Evolutionary conservation across 768 basidiomycete species (phyloP).

Genomic region (Leucosporidium creatinivorum): DNA sequence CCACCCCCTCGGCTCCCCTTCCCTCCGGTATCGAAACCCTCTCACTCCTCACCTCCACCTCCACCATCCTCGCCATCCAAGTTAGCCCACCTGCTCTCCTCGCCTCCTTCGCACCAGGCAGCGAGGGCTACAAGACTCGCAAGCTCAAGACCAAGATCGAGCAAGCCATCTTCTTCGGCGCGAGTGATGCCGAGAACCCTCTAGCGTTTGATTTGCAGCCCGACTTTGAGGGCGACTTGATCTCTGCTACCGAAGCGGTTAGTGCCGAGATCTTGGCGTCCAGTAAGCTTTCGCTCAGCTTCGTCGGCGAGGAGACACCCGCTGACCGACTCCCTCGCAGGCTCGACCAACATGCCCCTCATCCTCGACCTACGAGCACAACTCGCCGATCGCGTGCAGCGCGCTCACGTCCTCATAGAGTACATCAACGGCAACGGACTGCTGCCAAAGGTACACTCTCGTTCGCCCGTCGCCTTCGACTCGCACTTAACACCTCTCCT

Average conservation of each 20-base stretch:
- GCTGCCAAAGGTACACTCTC: slow-evolving; percentile 56
- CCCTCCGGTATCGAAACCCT: slow-evolving; percentile 1
- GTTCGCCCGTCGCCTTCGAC: neutral
- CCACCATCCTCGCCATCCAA: slow-evolving; percentile 14
- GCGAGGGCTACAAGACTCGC: slow-evolving; percentile 35
- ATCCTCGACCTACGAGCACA: slow-evolving; percentile 77
- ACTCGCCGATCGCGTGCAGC: slow-evolving; percentile 62
- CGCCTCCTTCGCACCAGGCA: slow-evolving; percentile 2
- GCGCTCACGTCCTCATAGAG: slow-evolving; percentile 73
- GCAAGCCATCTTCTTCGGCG: slow-evolving; percentile 45
- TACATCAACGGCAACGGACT: slow-evolving; percentile 84
- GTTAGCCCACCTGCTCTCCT: slow-evolving; percentile 15
- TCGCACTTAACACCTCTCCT: slow-evolving; percentile 9
- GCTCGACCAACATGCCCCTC: slow-evolving; percentile 62
- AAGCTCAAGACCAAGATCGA: slow-evolving; percentile 43
- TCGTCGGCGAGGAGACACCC: neutral
- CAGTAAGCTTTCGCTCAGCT: slow-evolving; percentile 46
- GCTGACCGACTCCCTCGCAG: slow-evolving; percentile 15
- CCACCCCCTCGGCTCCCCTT: neutral
- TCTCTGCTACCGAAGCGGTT: slow-evolving; percentile 40
- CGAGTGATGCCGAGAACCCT: slow-evolving; percentile 41
- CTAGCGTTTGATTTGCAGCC: slow-evolving; percentile 42
- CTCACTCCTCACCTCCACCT: slow-evolving; percentile 26
- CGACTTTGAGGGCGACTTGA: slow-evolving; percentile 40
- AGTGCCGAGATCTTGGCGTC: slow-evolving; percentile 53